Base-by-base conservation (phyloP, 495 filamentous ascomycete species). In the Aspergillus hancockii region DNA sequence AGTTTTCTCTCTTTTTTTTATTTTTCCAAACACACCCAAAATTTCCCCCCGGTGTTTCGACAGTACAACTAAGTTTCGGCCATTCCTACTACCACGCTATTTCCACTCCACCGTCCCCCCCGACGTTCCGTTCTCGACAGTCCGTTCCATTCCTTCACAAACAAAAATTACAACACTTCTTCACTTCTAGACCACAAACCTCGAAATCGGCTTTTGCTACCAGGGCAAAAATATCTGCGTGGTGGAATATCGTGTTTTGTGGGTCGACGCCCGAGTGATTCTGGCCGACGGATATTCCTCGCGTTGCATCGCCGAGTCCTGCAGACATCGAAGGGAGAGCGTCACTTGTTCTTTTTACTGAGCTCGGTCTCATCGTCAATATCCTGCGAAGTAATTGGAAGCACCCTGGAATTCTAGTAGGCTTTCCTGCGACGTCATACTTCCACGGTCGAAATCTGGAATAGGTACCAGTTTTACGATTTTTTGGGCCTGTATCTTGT, bases 61-160 rank as follows among this genome's bases (percentile, higher is more conserved):
- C 43, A 54, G 38, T 55, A 55, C 58, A 54, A n/a, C 16, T 52
- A 25, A n/a, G 40, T 55, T 60, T 46, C 55, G 45, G 60, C 50
- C 38, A 49, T 58, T 32, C 25, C 28, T 52, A 34, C 59, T 60
- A 58, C 57, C 62, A 60, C 62, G 31, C 45, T 41, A 55, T 55
- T 46, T 55, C 40, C 40, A 43, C n/a, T n/a, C n/a, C 53, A 8
- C 40, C 25, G 25, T 28, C 25, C 25, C 25, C n/a, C 58, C 57
- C 57, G 32, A 25, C 57, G n/a, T 43, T 54, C 50, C 32, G 23
- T 49, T 54, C n/a, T 28, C 53, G 49, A 53, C 34, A 9, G 40
- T 28, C 34, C 34, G 47, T 36, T 51, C n/a, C n/a, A 7, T 28
- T 28, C 25, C 41, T 53, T 58, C 54, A 22, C 30, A 18, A 47